Conservation (phyloP, 495 filamentous ascomycete species). For the Lophium mytilinum region DNA sequence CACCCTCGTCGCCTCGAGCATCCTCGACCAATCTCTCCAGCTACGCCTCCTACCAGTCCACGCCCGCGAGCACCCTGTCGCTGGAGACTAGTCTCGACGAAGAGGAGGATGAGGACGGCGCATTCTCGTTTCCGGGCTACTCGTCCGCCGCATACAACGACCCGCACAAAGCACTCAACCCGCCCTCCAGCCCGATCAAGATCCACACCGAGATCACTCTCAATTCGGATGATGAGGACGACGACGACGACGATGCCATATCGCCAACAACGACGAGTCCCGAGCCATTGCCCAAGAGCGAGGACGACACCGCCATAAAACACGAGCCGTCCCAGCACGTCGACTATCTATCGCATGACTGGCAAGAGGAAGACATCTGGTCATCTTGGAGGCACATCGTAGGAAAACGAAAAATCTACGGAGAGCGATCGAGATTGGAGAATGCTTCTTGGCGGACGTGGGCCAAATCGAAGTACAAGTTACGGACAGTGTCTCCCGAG, state of each 20-base stretch:
- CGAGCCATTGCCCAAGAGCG: slow-evolving; percentile 41
- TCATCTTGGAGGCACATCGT: slow-evolving; percentile 92
- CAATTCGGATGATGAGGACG: slow-evolving; percentile 7
- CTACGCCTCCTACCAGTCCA: slow-evolving; percentile 42
- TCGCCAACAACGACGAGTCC: slow-evolving; percentile 7
- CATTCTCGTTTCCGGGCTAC: slow-evolving; percentile 52
- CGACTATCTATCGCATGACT: slow-evolving; percentile 92
- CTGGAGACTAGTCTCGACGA: slow-evolving; percentile 45
- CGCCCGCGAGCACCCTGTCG: slow-evolving; percentile 57
- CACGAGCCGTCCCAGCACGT: slow-evolving; percentile 82
- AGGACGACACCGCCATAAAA: slow-evolving; percentile 75
- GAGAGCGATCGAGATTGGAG: slow-evolving; percentile 73
- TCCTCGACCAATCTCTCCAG: slow-evolving; percentile 5
- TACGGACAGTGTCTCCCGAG: slow-evolving; percentile 82
- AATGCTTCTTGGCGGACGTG: slow-evolving; percentile 99
- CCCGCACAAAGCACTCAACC: slow-evolving; percentile 11
- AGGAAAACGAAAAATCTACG: slow-evolving; percentile 65
- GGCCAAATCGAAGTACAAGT: slow-evolving; percentile 78
- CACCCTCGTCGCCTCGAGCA: slow-evolving; percentile 1
- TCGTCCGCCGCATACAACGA: slow-evolving; percentile 36
- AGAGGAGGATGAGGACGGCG: slow-evolving; percentile 43
- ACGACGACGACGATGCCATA: slow-evolving; percentile 1
- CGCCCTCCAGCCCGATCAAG: slow-evolving; percentile 22
- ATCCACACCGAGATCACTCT: background rate
- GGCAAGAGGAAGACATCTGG: slow-evolving; percentile 98